phyloP scores from a whole-genome alignment of 192 early-diverging fungal species.

The Gaertneriomyces semiglobifer region DNA sequence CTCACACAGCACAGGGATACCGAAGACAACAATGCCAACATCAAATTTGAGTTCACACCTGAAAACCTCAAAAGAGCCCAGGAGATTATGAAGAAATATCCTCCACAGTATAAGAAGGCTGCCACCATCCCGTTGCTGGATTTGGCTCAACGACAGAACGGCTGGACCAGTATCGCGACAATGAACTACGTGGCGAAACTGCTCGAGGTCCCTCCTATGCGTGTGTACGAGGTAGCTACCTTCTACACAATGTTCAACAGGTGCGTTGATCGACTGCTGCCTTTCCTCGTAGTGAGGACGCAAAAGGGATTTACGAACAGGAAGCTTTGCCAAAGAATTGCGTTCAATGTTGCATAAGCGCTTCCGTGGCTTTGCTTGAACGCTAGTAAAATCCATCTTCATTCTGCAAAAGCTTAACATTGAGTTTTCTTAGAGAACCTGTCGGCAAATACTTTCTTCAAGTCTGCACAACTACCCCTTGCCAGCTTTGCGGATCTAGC shows the following conservation, averaged over 20 bases:
- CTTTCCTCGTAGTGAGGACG: too few species aligned
- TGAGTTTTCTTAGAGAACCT: slow-evolving; percentile 63
- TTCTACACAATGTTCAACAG: slow-evolving; percentile 99
- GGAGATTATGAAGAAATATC: slow-evolving; percentile 90
- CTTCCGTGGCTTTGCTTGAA: neutral
- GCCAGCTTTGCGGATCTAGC: slow-evolving; percentile 90
- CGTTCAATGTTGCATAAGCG: too few species aligned
- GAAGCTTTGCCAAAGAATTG: too few species aligned
- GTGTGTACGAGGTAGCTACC: slow-evolving; percentile 99
- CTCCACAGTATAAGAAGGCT: slow-evolving; percentile 96
- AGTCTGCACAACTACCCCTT: slow-evolving; percentile 97
- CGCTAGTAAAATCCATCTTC: neutral
- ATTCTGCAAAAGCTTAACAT: neutral
- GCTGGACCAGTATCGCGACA: slow-evolving; percentile 88
- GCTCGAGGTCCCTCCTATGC: slow-evolving; percentile 95
- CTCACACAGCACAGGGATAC: slow-evolving; percentile 43
- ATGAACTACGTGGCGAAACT: slow-evolving; percentile 97
- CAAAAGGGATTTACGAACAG: too few species aligned
- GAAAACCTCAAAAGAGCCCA: slow-evolving; percentile 76
- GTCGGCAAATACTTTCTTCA: slow-evolving; percentile 99
- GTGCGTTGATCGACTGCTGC: slow-evolving; percentile 11
- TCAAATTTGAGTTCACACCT: slow-evolving; percentile 81
- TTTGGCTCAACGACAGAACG: slow-evolving; percentile 91
- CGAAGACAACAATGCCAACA: slow-evolving; percentile 57
- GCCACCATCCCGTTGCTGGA: slow-evolving; percentile 95